Base-by-base conservation (phyloP, 2,329 filamentous ascomycete genomes). In the Colletotrichum destructivum region DNA sequence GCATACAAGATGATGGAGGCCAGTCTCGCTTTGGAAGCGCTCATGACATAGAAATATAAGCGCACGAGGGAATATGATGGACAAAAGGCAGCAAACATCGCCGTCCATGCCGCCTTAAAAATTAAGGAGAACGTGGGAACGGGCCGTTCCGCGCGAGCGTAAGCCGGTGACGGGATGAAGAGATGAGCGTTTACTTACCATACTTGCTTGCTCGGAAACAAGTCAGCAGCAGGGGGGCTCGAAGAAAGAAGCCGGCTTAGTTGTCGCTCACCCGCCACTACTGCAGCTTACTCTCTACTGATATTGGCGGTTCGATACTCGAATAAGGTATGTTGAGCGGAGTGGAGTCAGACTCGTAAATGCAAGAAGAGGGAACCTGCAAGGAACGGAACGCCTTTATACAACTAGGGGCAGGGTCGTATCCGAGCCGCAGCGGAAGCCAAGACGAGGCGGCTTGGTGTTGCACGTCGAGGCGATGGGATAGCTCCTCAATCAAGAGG, bases 211-310 rank as follows among this genome's bases (percentile, higher is more conserved):
- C 47, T 67, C 65, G 44, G 44, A 49, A 40, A 26, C 66, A 52
- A 66, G 66, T 49, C 64, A 63, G 69, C 57, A 63, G 69, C 65
- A 69, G 65, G 65, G 57, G 57, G 54, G 18, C 63, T n/a, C 18
- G 15, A 15, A 31, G 35, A 42, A n/a, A 38, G 52, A 38, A n/a
- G 31, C 18, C 18, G 31, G 31, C 31, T 35, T 51, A 16, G 21
- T 23, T 52, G 35, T 38, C 13, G n/a, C 47, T 42, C 42, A 16
- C 4, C 35, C 40, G 40, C 49, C 69, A 69, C 35, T 71, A 69
- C 35, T 69, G 69, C 57, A 62, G 65, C 57, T 63, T 69, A 57
- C 11, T 44, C n/a, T 42, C 46, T 44, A 16, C 40, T 23, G 21
- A 56, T 9, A 46, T n/a, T 38, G 21, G 26, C 35, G 15, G 13